Evolutionary conservation across 176 grass and related monocot genomes (phyloP), one percentile per base, ranked within the genome.

Genomic region (Phragmites australis): DNA sequence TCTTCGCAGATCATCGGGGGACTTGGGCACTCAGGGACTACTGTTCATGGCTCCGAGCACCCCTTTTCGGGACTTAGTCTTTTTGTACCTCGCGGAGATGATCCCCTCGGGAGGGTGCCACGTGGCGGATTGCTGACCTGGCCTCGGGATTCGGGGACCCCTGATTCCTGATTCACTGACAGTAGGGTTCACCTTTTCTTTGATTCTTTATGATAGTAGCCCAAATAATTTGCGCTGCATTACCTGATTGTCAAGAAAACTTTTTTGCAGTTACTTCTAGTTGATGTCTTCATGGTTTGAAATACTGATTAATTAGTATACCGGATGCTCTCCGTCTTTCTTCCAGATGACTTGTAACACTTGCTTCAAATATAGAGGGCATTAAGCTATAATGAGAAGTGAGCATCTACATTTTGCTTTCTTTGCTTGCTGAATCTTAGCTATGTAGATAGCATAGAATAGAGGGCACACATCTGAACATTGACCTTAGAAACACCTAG

Each of bases 321-420:
- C 12, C 6, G 7, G 50, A 1, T 50, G 2, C 1, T 59, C 18
- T 25, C n/a, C n/a, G n/a, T 19, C 23, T 60, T 57, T 75, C 41
- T 49, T 54, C 61, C 12, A 61, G 22, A 66, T 66, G 40, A 72
- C 5, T 78, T 71, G 6, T 81, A 80, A 80, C 10, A n/a, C 27
- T 42, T 48, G 26, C 42, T 61, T 84, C 11, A 59, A 26, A 46
- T 56, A 42, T 4, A 18, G 8, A 47, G 60, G 39, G 14, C 8
- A 34, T 72, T 56, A 66, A 80, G 16, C 3, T 72, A 34, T 16
- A 47, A 8, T 19, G 2, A 42, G 11, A 75, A 68, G 42, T 41
- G 18, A 32, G 6, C 22, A 59, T 43, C 31, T 60, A 14, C 57
- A 23, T 51, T 68, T 75, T 55, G 32, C 18, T 75, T 86, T 21